Evolutionary conservation across 140 eudicot species (phyloP).

Genomic region (Stevia rebaudiana): DNA sequence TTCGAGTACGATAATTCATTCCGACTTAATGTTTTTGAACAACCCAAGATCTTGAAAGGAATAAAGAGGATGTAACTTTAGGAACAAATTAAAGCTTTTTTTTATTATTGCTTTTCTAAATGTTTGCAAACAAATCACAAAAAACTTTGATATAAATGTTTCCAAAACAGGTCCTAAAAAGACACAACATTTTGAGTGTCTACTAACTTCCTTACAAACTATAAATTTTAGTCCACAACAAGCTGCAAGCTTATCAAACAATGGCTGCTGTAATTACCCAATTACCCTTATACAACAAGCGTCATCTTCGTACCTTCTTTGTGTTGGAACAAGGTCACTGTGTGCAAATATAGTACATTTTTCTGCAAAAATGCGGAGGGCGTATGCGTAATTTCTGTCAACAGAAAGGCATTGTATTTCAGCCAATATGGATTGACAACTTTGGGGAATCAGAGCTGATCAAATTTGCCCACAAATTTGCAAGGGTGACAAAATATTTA

Average conservation of each 20-base stretch:
- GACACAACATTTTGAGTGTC: not conserved
- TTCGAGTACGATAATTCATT: too few species aligned
- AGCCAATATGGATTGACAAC: slow-evolving; percentile 42
- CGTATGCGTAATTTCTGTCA: not conserved
- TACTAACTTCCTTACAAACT: slow-evolving; percentile 12
- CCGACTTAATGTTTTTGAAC: too few species aligned
- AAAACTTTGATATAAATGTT: slow-evolving; percentile 4
- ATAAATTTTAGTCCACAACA: slow-evolving; percentile 10
- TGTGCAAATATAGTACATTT: not conserved
- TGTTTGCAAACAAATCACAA: slow-evolving; percentile 1
- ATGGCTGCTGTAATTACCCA: slow-evolving; percentile 24
- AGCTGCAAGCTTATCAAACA: slow-evolving; percentile 24
- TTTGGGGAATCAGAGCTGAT: slow-evolving; percentile 61
- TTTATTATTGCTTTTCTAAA: not conserved
- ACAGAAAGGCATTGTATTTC: slow-evolving; percentile 15
- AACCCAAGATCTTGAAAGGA: too few species aligned
- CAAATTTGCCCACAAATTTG: slow-evolving; percentile 82
- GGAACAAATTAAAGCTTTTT: not conserved
- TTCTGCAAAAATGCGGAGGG: slow-evolving; percentile 1
- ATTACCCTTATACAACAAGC: slow-evolving; percentile 7
- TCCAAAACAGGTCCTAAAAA: slow-evolving; percentile 16
- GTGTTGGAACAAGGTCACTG: slow-evolving; percentile 15
- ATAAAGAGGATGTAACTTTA: slow-evolving; percentile 19
- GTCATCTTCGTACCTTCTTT: slow-evolving; percentile 25
- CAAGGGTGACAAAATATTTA: slow-evolving; percentile 50